Conservation (phyloP, 192 early-diverging fungal genomes). For the Coemansia reversa region DNA sequence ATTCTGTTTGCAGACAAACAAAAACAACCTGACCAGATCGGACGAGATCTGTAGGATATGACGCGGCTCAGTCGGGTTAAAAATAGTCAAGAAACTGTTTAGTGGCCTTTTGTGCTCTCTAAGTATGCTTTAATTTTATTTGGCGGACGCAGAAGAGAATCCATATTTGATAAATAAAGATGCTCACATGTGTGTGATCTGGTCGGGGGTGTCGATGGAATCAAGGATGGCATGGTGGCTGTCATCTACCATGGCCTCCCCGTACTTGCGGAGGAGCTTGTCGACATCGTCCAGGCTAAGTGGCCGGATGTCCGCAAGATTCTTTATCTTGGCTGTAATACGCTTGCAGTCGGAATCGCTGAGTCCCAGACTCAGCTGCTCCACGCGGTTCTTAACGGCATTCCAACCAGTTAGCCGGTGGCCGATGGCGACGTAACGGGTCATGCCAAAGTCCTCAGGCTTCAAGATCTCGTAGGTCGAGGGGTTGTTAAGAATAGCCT, state of each 20-base stretch:
- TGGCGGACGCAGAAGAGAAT: not conserved
- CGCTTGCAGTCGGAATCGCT: slow-evolving; percentile 89
- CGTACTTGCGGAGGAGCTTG: slow-evolving; percentile 52
- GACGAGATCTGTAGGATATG: no score
- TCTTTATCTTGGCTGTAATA: slow-evolving; percentile 93
- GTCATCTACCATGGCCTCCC: slow-evolving; percentile 60
- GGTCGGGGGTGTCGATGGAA: slow-evolving; percentile 55
- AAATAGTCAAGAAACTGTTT: no score
- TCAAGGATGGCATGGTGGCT: slow-evolving; percentile 53
- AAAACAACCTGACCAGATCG: no score
- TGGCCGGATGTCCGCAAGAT: slow-evolving; percentile 89
- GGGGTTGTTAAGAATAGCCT: slow-evolving; percentile 99
- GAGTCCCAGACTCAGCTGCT: slow-evolving; percentile 81
- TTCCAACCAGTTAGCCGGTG: slow-evolving; percentile 99
- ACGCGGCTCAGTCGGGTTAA: no score
- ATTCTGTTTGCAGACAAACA: not conserved
- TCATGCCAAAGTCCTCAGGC: slow-evolving; percentile 99
- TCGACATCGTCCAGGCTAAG: slow-evolving; percentile 94
- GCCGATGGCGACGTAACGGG: slow-evolving; percentile 93
- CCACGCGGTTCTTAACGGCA: slow-evolving; percentile 97
- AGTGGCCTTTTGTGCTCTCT: no score
- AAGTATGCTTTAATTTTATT: not conserved
- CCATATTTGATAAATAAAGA: not conserved
- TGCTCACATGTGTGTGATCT: slow-evolving; percentile 47
- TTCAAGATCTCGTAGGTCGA: slow-evolving; percentile 97